Percentiles rank a stretch among this genome's conserved stretches.
phyloP scores from a whole-genome alignment of 805 yeast species.

The Saccharomycopsis synnaedendra region DNA sequence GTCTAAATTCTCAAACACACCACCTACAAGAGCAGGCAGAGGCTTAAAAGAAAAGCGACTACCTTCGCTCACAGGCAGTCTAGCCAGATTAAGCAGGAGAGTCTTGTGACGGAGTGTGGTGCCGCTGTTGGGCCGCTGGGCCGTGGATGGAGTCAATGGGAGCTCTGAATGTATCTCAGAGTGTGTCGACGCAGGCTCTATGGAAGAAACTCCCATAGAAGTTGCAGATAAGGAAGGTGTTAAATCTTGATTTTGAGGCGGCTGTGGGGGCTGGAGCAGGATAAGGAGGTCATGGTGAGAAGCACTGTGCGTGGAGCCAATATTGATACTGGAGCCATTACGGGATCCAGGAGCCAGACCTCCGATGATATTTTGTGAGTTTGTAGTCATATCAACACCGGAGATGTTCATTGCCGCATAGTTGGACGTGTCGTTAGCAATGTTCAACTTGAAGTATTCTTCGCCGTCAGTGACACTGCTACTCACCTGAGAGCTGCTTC shows the following conservation, averaged over 20 bases:
- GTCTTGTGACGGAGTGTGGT: background rate
- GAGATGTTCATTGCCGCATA: conserved; percentile 1
- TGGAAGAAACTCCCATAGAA: background rate
- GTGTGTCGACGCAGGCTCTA: background rate
- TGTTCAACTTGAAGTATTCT: conserved; percentile 10
- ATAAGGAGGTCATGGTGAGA: background rate
- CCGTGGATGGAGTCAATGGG: conserved; percentile 3
- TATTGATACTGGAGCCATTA: background rate
- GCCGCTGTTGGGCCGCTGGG: background rate
- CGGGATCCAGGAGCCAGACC: background rate
- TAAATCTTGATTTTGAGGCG: too few species aligned
- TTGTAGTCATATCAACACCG: background rate
- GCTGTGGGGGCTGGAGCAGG: too few species aligned
- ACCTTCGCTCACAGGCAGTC: background rate
- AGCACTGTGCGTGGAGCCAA: background rate
- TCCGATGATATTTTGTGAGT: background rate
- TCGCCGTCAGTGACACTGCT: conserved; percentile 8
- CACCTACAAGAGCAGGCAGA: background rate
- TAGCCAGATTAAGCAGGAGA: background rate
- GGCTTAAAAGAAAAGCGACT: conserved; percentile 3
- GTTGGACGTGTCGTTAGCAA: conserved; percentile 9
- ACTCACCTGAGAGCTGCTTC: background rate
- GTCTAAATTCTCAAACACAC: background rate
- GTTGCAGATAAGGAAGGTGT: too few species aligned
- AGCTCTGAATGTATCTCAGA: conserved; percentile 3